Evolutionary conservation across 2,329 filamentous ascomycete genomes (phyloP).

Genomic region (Calonectria pseudoturangicola): DNA sequence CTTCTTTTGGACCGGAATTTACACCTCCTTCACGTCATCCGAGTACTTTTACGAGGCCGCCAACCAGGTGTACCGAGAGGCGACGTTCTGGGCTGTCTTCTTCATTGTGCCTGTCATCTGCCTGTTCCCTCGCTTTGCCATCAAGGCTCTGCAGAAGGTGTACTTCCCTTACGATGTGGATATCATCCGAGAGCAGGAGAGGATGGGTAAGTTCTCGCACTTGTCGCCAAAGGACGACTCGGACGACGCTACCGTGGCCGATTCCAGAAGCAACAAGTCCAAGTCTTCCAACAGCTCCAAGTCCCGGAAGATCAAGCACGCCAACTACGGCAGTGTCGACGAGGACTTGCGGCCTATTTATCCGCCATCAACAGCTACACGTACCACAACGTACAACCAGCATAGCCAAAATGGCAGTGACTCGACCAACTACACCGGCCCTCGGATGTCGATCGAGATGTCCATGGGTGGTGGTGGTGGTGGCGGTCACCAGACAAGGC

Average conservation of each 20-base stretch:
- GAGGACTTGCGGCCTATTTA: conserved; percentile 96
- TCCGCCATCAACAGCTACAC: conserved; percentile 89
- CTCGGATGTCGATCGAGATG: conserved; percentile 76
- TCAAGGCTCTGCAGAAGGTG: conserved; percentile 94
- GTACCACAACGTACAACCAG: conserved; percentile 82
- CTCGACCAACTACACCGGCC: conserved; percentile 90
- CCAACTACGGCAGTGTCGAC: conserved; percentile 79
- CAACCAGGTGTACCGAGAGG: conserved; percentile 84
- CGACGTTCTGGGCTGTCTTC: conserved; percentile 91
- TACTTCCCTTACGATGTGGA: conserved; percentile 96
- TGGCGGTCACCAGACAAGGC: conserved; percentile 62
- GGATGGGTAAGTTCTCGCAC: conserved; percentile 87
- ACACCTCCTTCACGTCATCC: conserved; percentile 73
- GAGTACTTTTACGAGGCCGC: conserved; percentile 84
- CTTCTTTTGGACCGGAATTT: conserved; percentile 97
- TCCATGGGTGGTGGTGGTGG: conserved; percentile 1
- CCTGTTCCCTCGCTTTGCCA: conserved; percentile 88
- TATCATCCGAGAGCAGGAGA: conserved; percentile 94
- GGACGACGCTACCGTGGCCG: conserved; percentile 62
- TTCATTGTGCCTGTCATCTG: conserved; percentile 87
- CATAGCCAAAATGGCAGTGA: conserved; percentile 94
- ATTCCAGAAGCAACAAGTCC: conserved; percentile 62
- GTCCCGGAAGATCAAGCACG: conserved; percentile 71
- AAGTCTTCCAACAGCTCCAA: conserved; percentile 75
- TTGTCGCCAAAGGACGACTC: conserved; percentile 66